These are phyloP conservation scores for Aureobasidium sp. DNA, from an alignment of 2,329 filamentous ascomycete genomes.

Conservation along the genomic window DNA sequence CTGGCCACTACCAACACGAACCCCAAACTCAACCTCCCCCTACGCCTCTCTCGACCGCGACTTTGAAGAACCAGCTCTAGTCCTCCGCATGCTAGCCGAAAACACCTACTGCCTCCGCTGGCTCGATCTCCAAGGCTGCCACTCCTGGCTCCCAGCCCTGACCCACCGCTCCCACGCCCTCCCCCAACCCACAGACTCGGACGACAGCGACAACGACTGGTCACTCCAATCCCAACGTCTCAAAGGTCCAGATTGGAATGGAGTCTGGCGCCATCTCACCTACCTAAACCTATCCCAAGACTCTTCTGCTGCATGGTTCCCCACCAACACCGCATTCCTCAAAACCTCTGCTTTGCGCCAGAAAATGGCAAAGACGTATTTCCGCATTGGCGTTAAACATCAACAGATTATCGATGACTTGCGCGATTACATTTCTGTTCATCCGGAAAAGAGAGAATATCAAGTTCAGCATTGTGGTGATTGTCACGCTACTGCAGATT, in stretches of 20 bases:
- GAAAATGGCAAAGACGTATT: background rate
- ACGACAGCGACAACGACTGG: slow-evolving; percentile 4
- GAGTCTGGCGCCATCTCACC: slow-evolving; percentile 7
- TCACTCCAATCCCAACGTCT: background rate
- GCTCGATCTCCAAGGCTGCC: slow-evolving; percentile 55
- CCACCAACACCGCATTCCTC: background rate
- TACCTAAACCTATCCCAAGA: slow-evolving; percentile 8
- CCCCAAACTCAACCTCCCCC: slow-evolving; percentile 45
- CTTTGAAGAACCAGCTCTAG: slow-evolving; percentile 47
- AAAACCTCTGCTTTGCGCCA: background rate
- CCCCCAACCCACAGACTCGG: background rate
- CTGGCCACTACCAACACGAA: slow-evolving; percentile 53
- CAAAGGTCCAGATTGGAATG: slow-evolving; percentile 7
- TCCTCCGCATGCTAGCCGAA: slow-evolving; percentile 48
- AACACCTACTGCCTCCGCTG: slow-evolving; percentile 52
- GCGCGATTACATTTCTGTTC: background rate
- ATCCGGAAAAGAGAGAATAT: background rate
- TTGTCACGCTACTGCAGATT: background rate
- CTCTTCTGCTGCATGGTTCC: background rate
- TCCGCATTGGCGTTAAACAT: background rate
- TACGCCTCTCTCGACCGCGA: slow-evolving; percentile 48
- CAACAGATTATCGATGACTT: background rate
- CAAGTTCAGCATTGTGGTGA: slow-evolving; percentile 1
- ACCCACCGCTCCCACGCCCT: background rate
- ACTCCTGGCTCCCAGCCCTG: slow-evolving; percentile 46